phyloP scores from a whole-genome alignment of 768 basidiomycete genomes.

The Collybia sp. region DNA sequence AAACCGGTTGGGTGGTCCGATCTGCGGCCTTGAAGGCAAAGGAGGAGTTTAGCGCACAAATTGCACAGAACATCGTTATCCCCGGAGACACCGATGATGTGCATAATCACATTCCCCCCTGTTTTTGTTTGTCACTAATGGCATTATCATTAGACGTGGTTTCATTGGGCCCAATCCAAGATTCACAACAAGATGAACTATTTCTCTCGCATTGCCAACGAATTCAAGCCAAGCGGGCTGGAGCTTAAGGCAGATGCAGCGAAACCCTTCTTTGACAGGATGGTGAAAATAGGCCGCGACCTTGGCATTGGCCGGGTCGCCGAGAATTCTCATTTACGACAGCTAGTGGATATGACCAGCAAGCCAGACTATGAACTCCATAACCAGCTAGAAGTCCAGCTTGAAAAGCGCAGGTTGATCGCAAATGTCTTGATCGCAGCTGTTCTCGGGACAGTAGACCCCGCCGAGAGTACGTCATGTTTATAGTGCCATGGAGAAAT shows the following conservation, averaged over 20 bases:
- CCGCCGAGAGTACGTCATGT: conserved; percentile 14
- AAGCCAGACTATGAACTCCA: conserved; percentile 1
- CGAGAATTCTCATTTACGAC: conserved; percentile 4
- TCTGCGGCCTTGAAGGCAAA: conserved; percentile 10
- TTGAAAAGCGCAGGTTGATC: conserved; percentile 11
- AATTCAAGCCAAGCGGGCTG: conserved; percentile 5
- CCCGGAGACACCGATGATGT: too few relatives aligned
- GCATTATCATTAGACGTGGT: neutral
- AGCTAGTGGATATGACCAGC: neutral
- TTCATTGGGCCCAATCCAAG: neutral
- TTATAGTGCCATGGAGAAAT: neutral
- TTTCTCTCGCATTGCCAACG: conserved; percentile 1
- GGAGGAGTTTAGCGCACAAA: conserved; percentile 2
- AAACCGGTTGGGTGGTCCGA: conserved; percentile 13
- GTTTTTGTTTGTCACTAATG: too few relatives aligned
- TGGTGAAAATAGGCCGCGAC: conserved; percentile 9
- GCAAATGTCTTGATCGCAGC: conserved; percentile 13
- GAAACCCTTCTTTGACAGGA: conserved; percentile 12
- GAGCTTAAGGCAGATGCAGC: conserved; percentile 6
- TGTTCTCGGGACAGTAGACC: conserved; percentile 15
- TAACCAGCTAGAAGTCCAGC: conserved; percentile 4
- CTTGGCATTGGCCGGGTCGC: conserved; percentile 4
- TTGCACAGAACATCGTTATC: conserved; percentile 3
- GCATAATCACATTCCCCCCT: too few relatives aligned
- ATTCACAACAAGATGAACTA: neutral